Base-by-base conservation (phyloP, 768 basidiomycete species). In the Termitomyces sp. region DNA sequence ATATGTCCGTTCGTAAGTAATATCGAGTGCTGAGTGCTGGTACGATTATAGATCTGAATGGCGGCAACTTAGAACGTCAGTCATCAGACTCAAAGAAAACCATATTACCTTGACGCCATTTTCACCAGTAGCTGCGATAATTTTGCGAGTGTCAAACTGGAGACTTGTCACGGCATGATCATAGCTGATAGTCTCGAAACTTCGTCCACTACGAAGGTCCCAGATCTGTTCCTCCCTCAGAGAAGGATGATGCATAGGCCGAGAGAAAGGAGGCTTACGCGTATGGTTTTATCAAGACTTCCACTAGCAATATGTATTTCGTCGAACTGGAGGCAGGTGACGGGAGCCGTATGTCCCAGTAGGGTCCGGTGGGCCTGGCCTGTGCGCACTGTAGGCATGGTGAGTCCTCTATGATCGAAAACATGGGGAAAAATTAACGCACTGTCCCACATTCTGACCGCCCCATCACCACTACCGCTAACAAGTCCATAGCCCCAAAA, bases 401-500 rank as follows among this genome's bases (percentile, higher is more conserved):
- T 32, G 34, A 36, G 45, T 26, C 22, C 51, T 24, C 18, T 5
- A 50, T 37, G 9, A 46, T 5, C 10, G 32, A 24, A 33, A 7
- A n/a, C 22, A 30, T n/a, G 18, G 22, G 46, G 55, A 37, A 39
- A 45, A 40, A 30, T 43, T 30, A 22, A 85, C 93, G 82, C 68
- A 96, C 95, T 98, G 69, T 99, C 97, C 97, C 97, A 99, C 95
- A 99, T 98, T 62, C 97, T 76, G 32, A 98, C 95, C 3, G 91
- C 96, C 37, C 96, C 95, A 70, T 99, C 97, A 1, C 94, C 95
- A 65, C 94, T 97, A 2, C 95, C 97, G 64, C 94, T 97, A 5
- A 98, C 94, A 36, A 99, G 82, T 1, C 94, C 97, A 69, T 97
- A 96, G 4, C 95, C 95, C 96, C 97, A 98, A 70, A 98, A 98